Percentiles rank a stretch among this genome's conserved stretches.
Evolutionary conservation across 2,329 filamentous ascomycete genomes (phyloP).

Genomic region (Keithomyces neogunnii): DNA sequence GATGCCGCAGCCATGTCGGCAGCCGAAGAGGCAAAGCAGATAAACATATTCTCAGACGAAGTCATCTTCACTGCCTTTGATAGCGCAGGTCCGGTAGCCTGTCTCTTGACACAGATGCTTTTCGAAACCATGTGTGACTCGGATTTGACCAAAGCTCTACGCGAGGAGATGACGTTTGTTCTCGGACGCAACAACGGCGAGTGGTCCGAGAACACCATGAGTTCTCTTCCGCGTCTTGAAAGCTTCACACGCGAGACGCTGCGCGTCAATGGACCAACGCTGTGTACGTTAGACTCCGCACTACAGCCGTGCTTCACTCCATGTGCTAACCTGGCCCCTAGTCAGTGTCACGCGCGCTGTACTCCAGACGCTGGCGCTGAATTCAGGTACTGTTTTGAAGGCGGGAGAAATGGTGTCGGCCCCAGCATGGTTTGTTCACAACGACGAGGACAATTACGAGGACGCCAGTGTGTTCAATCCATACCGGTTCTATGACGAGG

Average conservation of each 20-base stretch:
- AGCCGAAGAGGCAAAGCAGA: conserved; percentile 1
- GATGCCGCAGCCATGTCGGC: neutral
- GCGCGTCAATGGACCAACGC: conserved; percentile 5
- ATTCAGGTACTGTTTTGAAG: neutral
- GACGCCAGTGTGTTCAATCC: conserved; percentile 5
- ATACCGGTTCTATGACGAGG: conserved; percentile 6
- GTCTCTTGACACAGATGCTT: conserved; percentile 3
- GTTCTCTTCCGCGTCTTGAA: conserved; percentile 5
- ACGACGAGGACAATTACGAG: conserved; percentile 6
- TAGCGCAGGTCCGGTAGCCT: conserved; percentile 5
- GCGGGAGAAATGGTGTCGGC: conserved; percentile 3
- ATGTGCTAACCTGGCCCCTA: neutral
- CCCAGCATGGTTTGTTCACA: conserved; percentile 6
- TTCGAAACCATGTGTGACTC: conserved; percentile 3
- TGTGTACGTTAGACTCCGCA: neutral
- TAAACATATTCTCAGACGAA: conserved; percentile 5
- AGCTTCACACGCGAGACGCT: conserved; percentile 7
- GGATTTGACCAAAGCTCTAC: neutral
- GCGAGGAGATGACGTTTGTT: neutral
- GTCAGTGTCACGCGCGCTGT: conserved; percentile 6
- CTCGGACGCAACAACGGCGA: neutral
- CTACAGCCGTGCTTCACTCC: no score
- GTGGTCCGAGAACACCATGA: conserved; percentile 4
- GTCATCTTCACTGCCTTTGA: conserved; percentile 6
- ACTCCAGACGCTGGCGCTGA: conserved; percentile 2